Evolutionary conservation across 1,284 basidiomycete genomes (phyloP), one percentile per base, ranked within the genome.

Genomic region (Cystobasidiaceae sp.): DNA sequence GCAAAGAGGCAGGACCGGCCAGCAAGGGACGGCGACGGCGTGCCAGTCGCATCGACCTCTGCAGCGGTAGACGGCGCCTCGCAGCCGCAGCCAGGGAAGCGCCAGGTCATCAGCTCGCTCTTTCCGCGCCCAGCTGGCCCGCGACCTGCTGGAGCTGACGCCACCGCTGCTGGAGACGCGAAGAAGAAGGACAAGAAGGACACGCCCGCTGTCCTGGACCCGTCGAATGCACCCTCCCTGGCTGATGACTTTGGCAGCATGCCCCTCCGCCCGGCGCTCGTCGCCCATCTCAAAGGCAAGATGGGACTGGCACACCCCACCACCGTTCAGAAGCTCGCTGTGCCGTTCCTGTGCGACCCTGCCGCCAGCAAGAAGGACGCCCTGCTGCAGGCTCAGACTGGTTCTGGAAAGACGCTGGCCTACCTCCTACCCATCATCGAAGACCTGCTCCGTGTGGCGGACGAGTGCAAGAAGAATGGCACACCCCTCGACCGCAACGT

Each of bases 331-430:
- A 83, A 88, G 68, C 84, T 86, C 8, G 84, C 88, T 1, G 80
- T 98, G 19, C 86, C 90, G 4, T 80, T 85, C 43, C 82, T 97
- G 49, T 80, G 93, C 1, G 67, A 72, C 15, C 65, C 72, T 28
- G 48, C 64, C 45, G 51, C 34, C 13, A 59, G 64, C 48, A 49
- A 75, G n/a, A 82, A 88, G 62, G 96, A 98, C 77, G 84, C 91
- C 15, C 93, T 98, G 75, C 89, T 99, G 59, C 93, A 97, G 75
- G 90, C 92, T 4, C 94, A 99, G 76, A 98, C 96, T 0, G 96
- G 96, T 67, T 97, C 93, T 0, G 96, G 96, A 72, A 98, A 98
- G 79, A 98, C 94, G 0, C 80, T 98, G 23, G 85, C 94, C 3
- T 99, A 90, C 79, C 84, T 98, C 17, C 84, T 98, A 3, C 96